A percentile compares a stretch with the other conserved stretches of the same genome.
phyloP scores from a whole-genome alignment of 164 flowering plant species.

The Sextonia rubra region DNA sequence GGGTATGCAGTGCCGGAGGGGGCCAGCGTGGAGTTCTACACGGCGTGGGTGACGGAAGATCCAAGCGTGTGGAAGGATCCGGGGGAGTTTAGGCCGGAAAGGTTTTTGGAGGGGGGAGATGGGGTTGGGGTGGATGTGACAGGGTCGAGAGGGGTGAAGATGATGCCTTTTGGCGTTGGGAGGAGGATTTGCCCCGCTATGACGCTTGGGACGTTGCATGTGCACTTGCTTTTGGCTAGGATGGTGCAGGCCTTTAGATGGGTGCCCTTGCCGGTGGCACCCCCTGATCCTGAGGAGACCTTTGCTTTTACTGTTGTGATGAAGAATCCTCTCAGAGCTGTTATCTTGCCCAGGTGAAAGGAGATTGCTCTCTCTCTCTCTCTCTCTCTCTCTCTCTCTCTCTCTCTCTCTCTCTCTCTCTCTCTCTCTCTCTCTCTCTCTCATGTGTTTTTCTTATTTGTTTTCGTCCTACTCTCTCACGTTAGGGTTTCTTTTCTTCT shows the following conservation, averaged over 20 bases:
- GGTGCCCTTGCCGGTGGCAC: slow-evolving; percentile 48
- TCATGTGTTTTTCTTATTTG: background rate
- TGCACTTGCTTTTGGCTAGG: slow-evolving; percentile 55
- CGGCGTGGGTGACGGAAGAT: slow-evolving; percentile 76
- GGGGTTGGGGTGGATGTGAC: slow-evolving; percentile 76
- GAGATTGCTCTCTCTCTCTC: background rate
- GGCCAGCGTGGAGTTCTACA: slow-evolving; percentile 69
- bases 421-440: background rate
- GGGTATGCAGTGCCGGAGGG: slow-evolving; percentile 68
- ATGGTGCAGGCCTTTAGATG: slow-evolving; percentile 86
- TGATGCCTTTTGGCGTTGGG: slow-evolving; percentile 92
- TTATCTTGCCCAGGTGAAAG: slow-evolving; percentile 50
- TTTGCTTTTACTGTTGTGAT: slow-evolving; percentile 88
- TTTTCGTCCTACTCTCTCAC: background rate
- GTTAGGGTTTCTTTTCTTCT: background rate
- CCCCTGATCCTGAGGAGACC: slow-evolving; percentile 81
- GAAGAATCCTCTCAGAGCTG: slow-evolving; percentile 82
- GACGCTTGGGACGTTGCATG: slow-evolving; percentile 67
- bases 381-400: background rate
- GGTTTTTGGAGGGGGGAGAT: slow-evolving; percentile 67
- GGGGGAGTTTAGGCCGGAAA: slow-evolving; percentile 70
- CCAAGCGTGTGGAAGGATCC: slow-evolving; percentile 71
- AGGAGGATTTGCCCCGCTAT: slow-evolving; percentile 81
- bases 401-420: background rate
- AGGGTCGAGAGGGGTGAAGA: slow-evolving; percentile 58